Evolutionary conservation across 805 yeast species (phyloP).

Genomic region (Wickerhamomyces tratensis): DNA sequence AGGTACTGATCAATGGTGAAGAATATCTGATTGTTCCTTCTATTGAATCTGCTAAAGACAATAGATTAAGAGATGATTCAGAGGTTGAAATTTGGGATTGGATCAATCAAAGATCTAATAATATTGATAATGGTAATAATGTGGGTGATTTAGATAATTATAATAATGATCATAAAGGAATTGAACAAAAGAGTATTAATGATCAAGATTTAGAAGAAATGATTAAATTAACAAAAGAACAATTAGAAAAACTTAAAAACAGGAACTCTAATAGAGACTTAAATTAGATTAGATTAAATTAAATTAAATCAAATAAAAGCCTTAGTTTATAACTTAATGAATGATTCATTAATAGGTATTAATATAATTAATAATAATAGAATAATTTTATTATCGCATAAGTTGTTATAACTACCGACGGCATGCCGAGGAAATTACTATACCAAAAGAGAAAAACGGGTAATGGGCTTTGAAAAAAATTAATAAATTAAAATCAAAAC

Average conservation of each 20-base stretch:
- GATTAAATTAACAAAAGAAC: constrained; percentile 12
- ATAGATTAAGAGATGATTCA: constrained; percentile 1
- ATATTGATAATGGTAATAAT: not conserved
- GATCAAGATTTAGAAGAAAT: constrained; percentile 16
- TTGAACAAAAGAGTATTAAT: constrained; percentile 5
- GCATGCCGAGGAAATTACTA: too few relatives aligned
- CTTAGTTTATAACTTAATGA: too few relatives aligned
- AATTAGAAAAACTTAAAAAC: constrained; percentile 8
- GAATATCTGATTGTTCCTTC: constrained; percentile 14
- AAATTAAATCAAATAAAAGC: too few relatives aligned
- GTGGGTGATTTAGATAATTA: not conserved
- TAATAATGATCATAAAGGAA: not conserved
- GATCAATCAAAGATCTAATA: constrained; percentile 9
- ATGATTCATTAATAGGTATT: too few relatives aligned
- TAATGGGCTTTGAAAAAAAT: too few relatives aligned
- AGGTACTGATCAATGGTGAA: constrained; percentile 14
- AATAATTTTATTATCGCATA: too few relatives aligned
- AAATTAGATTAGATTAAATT: too few relatives aligned
- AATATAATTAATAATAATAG: too few relatives aligned
- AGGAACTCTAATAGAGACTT: too few relatives aligned
- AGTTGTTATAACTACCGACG: too few relatives aligned
- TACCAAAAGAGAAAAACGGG: too few relatives aligned
- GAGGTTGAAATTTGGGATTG: constrained; percentile 20
- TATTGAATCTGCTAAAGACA: constrained; percentile 4
- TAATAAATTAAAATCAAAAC: too few relatives aligned